These are phyloP conservation scores for Cystofilobasidium ferigula DNA, from an alignment of 768 basidiomycete genomes.

Conservation along the genomic window DNA sequence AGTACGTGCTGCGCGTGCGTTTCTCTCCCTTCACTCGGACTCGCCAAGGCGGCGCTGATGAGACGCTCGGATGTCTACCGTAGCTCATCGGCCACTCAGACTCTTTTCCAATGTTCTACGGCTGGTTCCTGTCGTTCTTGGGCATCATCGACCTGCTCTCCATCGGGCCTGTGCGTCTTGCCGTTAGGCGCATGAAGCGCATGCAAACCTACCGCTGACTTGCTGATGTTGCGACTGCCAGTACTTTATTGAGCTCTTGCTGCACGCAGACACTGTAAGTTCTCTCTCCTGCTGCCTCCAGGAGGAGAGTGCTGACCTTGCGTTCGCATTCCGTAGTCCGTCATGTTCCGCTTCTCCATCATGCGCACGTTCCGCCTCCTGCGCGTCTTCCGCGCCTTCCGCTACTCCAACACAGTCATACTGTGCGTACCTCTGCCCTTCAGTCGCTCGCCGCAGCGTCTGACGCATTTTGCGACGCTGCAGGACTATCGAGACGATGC, in stretches of 20 bases:
- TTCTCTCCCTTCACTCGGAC: slow-evolving; percentile 43
- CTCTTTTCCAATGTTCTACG: slow-evolving; percentile 48
- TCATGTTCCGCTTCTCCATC: slow-evolving; percentile 81
- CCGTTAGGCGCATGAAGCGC: too few relatives aligned
- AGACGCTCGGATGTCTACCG: not conserved
- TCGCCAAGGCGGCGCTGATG: slow-evolving; percentile 29
- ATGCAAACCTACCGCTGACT: too few relatives aligned
- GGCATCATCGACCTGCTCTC: slow-evolving; percentile 75
- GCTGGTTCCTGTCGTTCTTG: slow-evolving; percentile 46
- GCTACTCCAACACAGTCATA: slow-evolving; percentile 69
- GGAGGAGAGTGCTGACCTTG: not conserved
- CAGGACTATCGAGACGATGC: slow-evolving; percentile 83
- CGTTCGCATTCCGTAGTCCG: slow-evolving; percentile 46
- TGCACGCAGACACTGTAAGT: slow-evolving; percentile 74
- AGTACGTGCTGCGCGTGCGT: slow-evolving; percentile 36
- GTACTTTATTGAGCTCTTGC: slow-evolving; percentile 73
- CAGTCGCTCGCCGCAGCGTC: not conserved
- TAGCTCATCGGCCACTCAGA: slow-evolving; percentile 54
- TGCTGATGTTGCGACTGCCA: too few relatives aligned
- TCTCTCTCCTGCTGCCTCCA: not conserved
- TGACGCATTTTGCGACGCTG: not conserved
- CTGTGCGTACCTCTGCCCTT: slow-evolving; percentile 33
- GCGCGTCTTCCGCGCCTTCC: slow-evolving; percentile 80
- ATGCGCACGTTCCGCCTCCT: slow-evolving; percentile 77
- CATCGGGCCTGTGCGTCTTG: slow-evolving; percentile 49